phyloP scores from a whole-genome alignment of 331 rosid genomes.

The Pyracantha coccinea region DNA sequence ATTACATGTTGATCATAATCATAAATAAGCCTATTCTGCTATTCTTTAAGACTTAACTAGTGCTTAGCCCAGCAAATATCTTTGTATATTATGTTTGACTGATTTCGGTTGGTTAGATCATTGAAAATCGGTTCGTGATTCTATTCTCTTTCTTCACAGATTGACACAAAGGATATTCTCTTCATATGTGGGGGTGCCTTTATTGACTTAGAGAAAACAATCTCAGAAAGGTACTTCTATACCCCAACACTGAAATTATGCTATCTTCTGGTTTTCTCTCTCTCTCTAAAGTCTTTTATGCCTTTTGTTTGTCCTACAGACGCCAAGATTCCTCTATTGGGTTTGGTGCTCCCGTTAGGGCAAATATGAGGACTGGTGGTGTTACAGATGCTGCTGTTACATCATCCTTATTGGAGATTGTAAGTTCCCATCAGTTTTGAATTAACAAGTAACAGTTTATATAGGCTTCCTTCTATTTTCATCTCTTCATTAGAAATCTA shows the following conservation, averaged over 20 bases:
- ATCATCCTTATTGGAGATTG: conserved; percentile 77
- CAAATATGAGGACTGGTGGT: conserved; percentile 81
- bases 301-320: conserved; percentile 34
- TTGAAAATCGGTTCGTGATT: conserved; percentile 3
- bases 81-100: not conserved
- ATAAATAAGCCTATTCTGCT: not conserved
- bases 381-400: conserved; percentile 75
- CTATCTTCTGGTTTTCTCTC: not conserved
- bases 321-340: conserved; percentile 96
- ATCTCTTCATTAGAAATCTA: not conserved
- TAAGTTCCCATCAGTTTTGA: conserved; percentile 32
- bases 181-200: conserved; percentile 98
- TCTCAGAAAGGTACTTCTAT: conserved; percentile 78
- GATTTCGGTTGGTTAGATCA: not conserved
- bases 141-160: conserved; percentile 32
- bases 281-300: conserved; percentile 3
- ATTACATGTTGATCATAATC: not conserved
- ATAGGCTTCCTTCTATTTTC: not conserved
- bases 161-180: conserved; percentile 96
- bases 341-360: conserved; percentile 92
- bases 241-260: conserved; percentile 9
- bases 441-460: conserved; percentile 8
- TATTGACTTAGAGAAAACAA: conserved; percentile 90
- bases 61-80: not conserved
- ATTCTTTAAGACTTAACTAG: not conserved